Conservation (phyloP, 1,284 basidiomycete species). For the Sanghuangporus weigelae region DNA sequence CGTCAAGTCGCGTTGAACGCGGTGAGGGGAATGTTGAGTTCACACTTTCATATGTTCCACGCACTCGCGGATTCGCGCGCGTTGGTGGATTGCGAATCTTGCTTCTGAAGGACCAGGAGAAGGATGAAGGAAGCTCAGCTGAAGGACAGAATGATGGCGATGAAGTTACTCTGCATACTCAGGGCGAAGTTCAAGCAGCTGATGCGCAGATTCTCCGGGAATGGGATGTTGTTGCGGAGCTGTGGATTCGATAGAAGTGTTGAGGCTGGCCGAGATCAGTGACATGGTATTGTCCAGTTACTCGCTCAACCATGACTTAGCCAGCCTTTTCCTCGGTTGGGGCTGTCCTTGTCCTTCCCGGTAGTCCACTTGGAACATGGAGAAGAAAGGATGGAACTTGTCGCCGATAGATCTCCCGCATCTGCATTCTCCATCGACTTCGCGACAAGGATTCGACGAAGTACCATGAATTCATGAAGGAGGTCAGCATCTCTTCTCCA, state of each 20-base stretch:
- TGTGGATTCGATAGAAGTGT: conserved; percentile 43
- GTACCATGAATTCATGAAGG: no score
- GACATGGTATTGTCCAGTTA: no score
- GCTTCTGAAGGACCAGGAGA: conserved; percentile 38
- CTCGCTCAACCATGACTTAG: no score
- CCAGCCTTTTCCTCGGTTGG: no score
- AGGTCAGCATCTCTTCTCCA: no score
- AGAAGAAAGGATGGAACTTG: no score
- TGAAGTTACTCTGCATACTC: conserved; percentile 22
- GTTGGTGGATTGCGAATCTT: conserved; percentile 16
- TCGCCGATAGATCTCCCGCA: no score
- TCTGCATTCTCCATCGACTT: no score
- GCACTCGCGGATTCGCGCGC: conserved; percentile 11
- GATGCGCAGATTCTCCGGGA: conserved; percentile 50
- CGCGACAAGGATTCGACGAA: no score
- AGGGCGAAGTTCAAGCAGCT: conserved; percentile 19
- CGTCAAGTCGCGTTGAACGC: conserved; percentile 20
- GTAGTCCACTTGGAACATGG: no score
- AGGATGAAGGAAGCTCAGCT: conserved; percentile 16
- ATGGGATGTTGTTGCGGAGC: conserved; percentile 61
- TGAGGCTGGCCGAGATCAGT: neutral
- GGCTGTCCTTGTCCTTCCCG: no score
- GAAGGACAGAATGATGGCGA: conserved; percentile 1
- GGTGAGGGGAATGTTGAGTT: conserved; percentile 14
- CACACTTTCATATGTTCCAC: conserved; percentile 4